A percentile compares a stretch with the other conserved stretches of the same genome.
These are phyloP conservation scores for Sugiyamaella qingdaonensis DNA, from an alignment of 805 yeast species.

Conservation along the genomic window DNA sequence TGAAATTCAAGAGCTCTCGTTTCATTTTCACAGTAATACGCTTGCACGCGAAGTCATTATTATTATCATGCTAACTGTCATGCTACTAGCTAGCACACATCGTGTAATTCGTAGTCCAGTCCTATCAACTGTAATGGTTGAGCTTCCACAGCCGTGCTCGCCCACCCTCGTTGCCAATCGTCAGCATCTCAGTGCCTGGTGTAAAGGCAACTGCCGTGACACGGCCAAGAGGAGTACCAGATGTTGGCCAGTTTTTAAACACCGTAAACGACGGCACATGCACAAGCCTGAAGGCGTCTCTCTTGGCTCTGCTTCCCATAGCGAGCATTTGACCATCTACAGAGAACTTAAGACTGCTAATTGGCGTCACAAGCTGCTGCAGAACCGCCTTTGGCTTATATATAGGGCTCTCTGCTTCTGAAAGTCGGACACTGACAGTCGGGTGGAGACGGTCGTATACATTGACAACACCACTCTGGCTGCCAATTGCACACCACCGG, in stretches of 20 bases:
- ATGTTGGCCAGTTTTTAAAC: conserved; percentile 94
- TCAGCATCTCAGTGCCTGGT: conserved; percentile 75
- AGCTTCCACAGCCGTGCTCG: conserved; percentile 84
- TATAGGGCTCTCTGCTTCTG: conserved; percentile 31
- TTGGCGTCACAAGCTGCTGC: conserved; percentile 77
- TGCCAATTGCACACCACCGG: conserved; percentile 86
- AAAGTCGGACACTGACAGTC: conserved; percentile 18
- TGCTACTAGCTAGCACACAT: too few species aligned
- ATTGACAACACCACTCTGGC: conserved; percentile 83
- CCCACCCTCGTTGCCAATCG: conserved; percentile 89
- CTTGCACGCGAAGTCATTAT: too few species aligned
- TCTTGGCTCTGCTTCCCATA: conserved; percentile 77
- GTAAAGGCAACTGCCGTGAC: conserved; percentile 79
- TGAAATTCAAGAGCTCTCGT: too few species aligned
- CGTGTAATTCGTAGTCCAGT: too few species aligned
- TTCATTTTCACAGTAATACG: too few species aligned
- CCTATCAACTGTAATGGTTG: conserved; percentile 53
- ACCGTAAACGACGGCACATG: conserved; percentile 86
- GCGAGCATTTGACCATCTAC: conserved; percentile 87
- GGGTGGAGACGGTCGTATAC: conserved; percentile 59
- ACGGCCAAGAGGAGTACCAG: conserved; percentile 93
- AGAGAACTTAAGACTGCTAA: conserved; percentile 68
- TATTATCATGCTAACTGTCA: too few species aligned
- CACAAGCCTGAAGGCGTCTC: conserved; percentile 80
- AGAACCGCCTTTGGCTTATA: conserved; percentile 57